These are phyloP conservation scores for Mallotus japonicus DNA, from an alignment of 441 rosid genomes.

Conservation along the genomic window DNA sequence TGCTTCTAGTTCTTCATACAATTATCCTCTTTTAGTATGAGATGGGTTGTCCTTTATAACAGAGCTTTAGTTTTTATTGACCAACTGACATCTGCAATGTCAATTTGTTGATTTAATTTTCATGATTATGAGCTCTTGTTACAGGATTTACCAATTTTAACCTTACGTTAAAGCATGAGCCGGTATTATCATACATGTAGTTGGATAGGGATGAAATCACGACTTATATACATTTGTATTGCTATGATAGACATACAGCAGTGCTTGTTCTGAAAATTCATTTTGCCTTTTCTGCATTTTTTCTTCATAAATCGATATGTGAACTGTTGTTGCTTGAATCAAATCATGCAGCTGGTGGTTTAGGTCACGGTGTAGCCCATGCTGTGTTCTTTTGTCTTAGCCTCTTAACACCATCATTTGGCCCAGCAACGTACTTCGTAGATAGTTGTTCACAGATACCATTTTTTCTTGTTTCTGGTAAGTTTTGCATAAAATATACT, in stretches of 20 bases:
- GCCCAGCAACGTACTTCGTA: constrained; percentile 84
- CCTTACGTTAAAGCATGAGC: neutral
- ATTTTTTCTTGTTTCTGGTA: constrained; percentile 88
- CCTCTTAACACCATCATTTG: constrained; percentile 95
- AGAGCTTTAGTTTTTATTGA: neutral
- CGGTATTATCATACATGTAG: neutral
- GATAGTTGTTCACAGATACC: constrained; percentile 78
- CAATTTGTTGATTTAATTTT: neutral
- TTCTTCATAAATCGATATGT: constrained; percentile 18
- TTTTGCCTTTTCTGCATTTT: neutral
- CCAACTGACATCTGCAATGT: neutral
- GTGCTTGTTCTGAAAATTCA: neutral
- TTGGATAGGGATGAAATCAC: neutral
- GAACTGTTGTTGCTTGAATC: constrained; percentile 29
- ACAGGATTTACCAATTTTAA: neutral
- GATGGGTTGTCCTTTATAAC: neutral
- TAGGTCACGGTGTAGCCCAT: constrained; percentile 98
- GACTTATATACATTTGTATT: neutral
- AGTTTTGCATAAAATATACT: constrained; percentile 23
- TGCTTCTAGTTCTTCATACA: neutral
- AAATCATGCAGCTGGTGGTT: constrained; percentile 90
- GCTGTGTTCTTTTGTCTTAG: constrained; percentile 96
- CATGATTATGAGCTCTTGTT: constrained; percentile 1
- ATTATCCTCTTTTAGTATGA: neutral
- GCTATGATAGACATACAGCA: neutral